Evolutionary conservation across 2,329 filamentous ascomycete genomes (phyloP), one percentile per base, ranked within the genome.

Genomic region (Phaeosphaeriaceae sp.): DNA sequence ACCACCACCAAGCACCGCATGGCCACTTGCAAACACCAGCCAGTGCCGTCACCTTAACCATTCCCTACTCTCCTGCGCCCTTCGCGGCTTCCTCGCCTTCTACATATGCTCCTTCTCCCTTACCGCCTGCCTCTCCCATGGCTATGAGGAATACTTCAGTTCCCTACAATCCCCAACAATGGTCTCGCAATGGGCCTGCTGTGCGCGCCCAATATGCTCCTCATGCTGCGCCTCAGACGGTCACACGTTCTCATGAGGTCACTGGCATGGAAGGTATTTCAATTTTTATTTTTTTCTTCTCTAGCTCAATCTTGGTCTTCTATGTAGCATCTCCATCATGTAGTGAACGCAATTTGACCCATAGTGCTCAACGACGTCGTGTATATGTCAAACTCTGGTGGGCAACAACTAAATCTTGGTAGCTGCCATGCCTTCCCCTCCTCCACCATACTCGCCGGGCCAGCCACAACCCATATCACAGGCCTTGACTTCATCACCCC

Each of bases 151-250:
- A 57, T 50, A 50, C 65, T 38, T 60, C 60, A 30, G 65, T 67
- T 40, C 73, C 77, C 1, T 81, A 81, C 68, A 79, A 80, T 60
- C 78, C 78, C 29, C 75, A 76, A 60, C 77, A 80, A 73, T 81
- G 78, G 78, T 72, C 67, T 58, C 71, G 74, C 50, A 64, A 63
- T 46, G 72, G 66, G 13, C 68, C 71, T 40, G 61, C 71, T 40
- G 61, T 71, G 7, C 69, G 70, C 50, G 76, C 74, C 16, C 62
- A 65, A 46, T 70, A 73, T 61, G 56, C 72, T 16, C 70, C 69
- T 21, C 63, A 73, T 71, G 66, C 52, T 52, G 64, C 56, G 50
- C 61, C 50, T 47, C 68, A 67, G 46, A 60, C 56, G 53, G 60
- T 53, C 40, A 54, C 42, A 16, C 68, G 70, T 32, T 68, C 72